phyloP scores from a whole-genome alignment of 768 basidiomycete species.

The Suillus alpinus region DNA sequence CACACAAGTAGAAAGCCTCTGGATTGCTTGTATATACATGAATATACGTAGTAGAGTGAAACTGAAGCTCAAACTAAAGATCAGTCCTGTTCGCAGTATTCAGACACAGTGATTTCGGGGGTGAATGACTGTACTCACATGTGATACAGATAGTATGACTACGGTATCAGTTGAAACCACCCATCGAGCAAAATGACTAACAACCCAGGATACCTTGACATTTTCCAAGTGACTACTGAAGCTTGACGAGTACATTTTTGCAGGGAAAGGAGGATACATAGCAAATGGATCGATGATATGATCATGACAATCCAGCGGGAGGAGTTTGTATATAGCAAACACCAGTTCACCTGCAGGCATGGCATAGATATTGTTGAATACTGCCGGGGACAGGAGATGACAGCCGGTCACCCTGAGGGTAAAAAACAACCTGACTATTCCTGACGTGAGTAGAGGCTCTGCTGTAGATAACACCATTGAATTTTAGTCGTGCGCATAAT shows the following conservation, averaged over 20 bases:
- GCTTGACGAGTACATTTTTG: neutral
- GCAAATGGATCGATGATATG: neutral
- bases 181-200: conserved; percentile 1
- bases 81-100: neutral
- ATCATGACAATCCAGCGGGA: neutral
- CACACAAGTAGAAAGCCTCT: too few species aligned
- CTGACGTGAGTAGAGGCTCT: neutral
- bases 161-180: neutral
- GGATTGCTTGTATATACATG: too few species aligned
- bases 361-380: conserved; percentile 5
- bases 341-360: neutral
- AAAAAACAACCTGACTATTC: neutral
- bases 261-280: conserved; percentile 1
- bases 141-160: conserved; percentile 2
- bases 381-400: neutral
- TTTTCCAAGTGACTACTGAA: neutral
- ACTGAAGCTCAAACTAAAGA: neutral
- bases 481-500: neutral
- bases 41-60: neutral
- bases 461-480: neutral
- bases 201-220: conserved; percentile 4
- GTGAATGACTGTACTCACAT: neutral
- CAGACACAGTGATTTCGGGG: neutral
- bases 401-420: neutral
- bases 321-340: conserved; percentile 10